Evolutionary conservation across 495 filamentous ascomycete genomes (phyloP).

Genomic region (Aspergillus ostianus): DNA sequence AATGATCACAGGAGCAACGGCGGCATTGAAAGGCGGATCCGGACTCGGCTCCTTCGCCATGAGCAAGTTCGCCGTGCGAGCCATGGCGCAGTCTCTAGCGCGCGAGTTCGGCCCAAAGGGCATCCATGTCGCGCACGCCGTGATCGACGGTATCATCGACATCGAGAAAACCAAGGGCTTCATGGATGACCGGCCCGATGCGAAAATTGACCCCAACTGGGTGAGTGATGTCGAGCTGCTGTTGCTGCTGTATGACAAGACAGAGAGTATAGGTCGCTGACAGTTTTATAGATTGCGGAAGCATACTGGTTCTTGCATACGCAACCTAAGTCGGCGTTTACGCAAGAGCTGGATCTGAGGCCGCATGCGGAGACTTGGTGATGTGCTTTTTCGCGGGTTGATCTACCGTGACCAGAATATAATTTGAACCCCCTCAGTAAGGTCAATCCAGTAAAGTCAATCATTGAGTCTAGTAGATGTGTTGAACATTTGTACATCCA

Average conservation of each 20-base stretch:
- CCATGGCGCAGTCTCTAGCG: slow-evolving; percentile 65
- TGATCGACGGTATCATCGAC: slow-evolving; percentile 76
- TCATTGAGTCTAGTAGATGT: slow-evolving; percentile 4
- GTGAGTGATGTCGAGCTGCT: slow-evolving; percentile 43
- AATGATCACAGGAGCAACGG: slow-evolving; percentile 56
- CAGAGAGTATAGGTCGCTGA: background rate
- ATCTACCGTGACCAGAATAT: no score
- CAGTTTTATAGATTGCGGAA: slow-evolving; percentile 61
- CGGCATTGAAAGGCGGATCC: slow-evolving; percentile 62
- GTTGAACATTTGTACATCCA: slow-evolving; percentile 23
- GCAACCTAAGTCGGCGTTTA: slow-evolving; percentile 64
- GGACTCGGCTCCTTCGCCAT: slow-evolving; percentile 61
- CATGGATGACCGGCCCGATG: slow-evolving; percentile 54
- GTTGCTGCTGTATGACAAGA: background rate
- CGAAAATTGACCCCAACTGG: slow-evolving; percentile 63
- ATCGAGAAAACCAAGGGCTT: slow-evolving; percentile 59
- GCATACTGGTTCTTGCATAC: slow-evolving; percentile 71
- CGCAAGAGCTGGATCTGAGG: slow-evolving; percentile 68
- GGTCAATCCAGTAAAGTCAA: background rate
- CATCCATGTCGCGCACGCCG: slow-evolving; percentile 71
- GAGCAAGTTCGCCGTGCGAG: slow-evolving; percentile 69
- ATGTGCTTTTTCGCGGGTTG: background rate
- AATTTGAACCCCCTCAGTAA: background rate
- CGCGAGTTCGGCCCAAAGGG: slow-evolving; percentile 75
- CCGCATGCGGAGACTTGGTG: slow-evolving; percentile 56